Percentiles rank a stretch among this genome's conserved stretches.
These are phyloP conservation scores for Plantago coronopus DNA, from an alignment of 305 asterid genomes.

Conservation along the genomic window DNA sequence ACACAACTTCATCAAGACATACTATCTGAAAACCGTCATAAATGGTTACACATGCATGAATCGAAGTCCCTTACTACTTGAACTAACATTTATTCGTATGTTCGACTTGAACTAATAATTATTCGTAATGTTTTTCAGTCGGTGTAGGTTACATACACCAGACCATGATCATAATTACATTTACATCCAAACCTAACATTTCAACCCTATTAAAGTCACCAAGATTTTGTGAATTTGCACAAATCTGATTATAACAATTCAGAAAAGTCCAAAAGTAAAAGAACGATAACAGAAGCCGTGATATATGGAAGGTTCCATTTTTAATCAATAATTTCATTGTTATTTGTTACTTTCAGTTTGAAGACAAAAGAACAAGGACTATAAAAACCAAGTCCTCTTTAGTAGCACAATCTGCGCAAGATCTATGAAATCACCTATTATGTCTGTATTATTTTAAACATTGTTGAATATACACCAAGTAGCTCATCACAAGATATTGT, in stretches of 20 bases:
- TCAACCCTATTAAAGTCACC: not conserved
- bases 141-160: too few species aligned
- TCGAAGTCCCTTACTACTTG: too few species aligned
- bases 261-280: not conserved
- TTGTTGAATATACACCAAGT: too few species aligned
- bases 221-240: not conserved
- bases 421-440: not conserved
- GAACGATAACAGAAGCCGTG: not conserved
- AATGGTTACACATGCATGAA: too few species aligned
- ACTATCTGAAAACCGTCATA: too few species aligned
- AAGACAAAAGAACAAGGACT: not conserved
- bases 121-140: too few species aligned
- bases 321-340: not conserved
- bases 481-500: too few species aligned
- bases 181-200: not conserved
- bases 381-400: constrained; percentile 2
- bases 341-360: not conserved
- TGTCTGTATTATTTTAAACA: not conserved
- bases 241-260: not conserved
- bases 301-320: not conserved
- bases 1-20: not conserved
- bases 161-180: too few species aligned
- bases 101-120: too few species aligned
- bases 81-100: too few species aligned
- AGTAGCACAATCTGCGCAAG: constrained; percentile 8